A percentile compares a stretch with the other conserved stretches of the same genome.
phyloP scores from a whole-genome alignment of 2,329 filamentous ascomycete species.

The Albifimbria verrucaria region DNA sequence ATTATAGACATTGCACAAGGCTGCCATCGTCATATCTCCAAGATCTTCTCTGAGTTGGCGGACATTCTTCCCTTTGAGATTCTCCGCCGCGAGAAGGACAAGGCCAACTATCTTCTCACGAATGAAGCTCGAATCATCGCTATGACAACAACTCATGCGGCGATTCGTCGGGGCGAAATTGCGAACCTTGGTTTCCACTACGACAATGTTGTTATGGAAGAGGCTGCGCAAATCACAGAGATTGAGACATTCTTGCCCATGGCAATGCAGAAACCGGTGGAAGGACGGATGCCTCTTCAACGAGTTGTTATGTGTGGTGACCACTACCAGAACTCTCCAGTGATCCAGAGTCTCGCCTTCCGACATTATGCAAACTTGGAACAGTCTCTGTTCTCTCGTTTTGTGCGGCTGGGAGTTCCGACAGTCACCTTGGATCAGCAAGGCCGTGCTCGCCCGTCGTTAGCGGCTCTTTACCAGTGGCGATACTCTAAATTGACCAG shows the following conservation, averaged over 20 bases:
- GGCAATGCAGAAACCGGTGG: conserved; percentile 78
- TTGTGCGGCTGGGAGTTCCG: conserved; percentile 90
- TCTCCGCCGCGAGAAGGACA: conserved; percentile 81
- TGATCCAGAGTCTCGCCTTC: conserved; percentile 92
- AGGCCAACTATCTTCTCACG: conserved; percentile 90
- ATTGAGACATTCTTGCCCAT: conserved; percentile 95
- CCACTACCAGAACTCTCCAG: conserved; percentile 93
- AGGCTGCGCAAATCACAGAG: conserved; percentile 96
- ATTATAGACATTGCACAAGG: conserved; percentile 74
- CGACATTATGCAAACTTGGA: conserved; percentile 94
- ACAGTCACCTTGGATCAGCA: conserved; percentile 88
- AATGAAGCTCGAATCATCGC: conserved; percentile 97
- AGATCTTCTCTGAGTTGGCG: conserved; percentile 87
- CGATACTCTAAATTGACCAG: conserved; percentile 80
- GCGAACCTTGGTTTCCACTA: conserved; percentile 91
- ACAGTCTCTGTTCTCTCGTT: conserved; percentile 87
- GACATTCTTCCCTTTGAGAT: conserved; percentile 96
- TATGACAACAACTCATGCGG: conserved; percentile 98
- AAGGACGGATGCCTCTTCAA: conserved; percentile 73
- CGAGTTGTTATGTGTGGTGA: conserved; percentile 91
- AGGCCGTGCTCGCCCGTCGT: conserved; percentile 81
- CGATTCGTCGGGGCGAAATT: conserved; percentile 90
- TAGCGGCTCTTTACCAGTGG: conserved; percentile 91
- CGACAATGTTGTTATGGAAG: conserved; percentile 97
- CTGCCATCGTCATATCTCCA: conserved; percentile 83